Conservation (phyloP, 2,329 filamentous ascomycete genomes). For the Colletotrichum spaethianum region DNA sequence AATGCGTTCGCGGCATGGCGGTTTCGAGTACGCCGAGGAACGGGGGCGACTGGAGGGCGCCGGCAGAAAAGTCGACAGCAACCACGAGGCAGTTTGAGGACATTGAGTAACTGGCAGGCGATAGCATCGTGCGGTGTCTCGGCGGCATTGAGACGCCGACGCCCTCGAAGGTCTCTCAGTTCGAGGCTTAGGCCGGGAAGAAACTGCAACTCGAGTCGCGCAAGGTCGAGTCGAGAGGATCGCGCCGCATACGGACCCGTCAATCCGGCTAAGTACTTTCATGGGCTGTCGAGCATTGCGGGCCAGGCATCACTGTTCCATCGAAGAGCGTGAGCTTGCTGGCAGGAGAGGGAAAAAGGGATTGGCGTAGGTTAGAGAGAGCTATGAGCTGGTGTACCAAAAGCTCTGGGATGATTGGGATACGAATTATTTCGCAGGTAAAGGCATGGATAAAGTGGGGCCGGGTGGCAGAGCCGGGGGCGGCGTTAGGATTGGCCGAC, state of each 20-base stretch:
- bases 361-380: background rate
- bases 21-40: conserved; percentile 26
- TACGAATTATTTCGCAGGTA: conserved; percentile 38
- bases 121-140: background rate
- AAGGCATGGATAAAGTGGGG: conserved; percentile 33
- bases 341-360: background rate
- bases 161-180: conserved; percentile 29
- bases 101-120: conserved; percentile 44
- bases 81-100: conserved; percentile 54
- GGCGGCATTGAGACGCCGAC: conserved; percentile 26
- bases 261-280: conserved; percentile 72
- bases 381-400: conserved; percentile 29
- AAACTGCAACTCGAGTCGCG: conserved; percentile 28
- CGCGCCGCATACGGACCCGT: conserved; percentile 72
- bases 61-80: conserved; percentile 58
- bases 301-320: conserved; percentile 37
- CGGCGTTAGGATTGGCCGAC: conserved; percentile 43
- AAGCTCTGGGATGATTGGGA: conserved; percentile 33
- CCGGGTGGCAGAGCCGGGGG: conserved; percentile 6
- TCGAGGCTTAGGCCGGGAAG: conserved; percentile 33
- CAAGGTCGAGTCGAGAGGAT: conserved; percentile 64
- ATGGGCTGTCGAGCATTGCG: conserved; percentile 69
- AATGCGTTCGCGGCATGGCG: conserved; percentile 7
- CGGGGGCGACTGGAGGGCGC: conserved; percentile 44
- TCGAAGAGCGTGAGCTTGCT: conserved; percentile 22